Conservation (phyloP, 306 rosid genomes). For the Cicer arietinum region DNA sequence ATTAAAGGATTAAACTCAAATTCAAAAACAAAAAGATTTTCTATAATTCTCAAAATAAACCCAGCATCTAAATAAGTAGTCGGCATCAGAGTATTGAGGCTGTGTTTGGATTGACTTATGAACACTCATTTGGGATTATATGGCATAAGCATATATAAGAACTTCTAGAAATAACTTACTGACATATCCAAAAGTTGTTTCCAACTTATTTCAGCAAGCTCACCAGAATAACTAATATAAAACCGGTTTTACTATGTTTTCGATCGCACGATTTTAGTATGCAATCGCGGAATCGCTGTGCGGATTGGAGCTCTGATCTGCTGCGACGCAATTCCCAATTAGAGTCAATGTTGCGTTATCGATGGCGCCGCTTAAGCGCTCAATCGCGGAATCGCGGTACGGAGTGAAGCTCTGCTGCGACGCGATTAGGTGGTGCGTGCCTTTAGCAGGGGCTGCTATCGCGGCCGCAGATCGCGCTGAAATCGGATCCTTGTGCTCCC, state of each 20-base stretch:
- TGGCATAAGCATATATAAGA: not conserved
- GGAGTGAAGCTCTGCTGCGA: too few relatives aligned
- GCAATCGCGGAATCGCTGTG: too few relatives aligned
- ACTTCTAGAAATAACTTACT: not conserved
- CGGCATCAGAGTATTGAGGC: not conserved
- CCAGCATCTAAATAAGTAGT: conserved; percentile 9
- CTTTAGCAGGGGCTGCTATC: too few relatives aligned
- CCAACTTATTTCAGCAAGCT: not conserved
- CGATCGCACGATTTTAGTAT: too few relatives aligned
- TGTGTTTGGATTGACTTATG: conserved; percentile 7
- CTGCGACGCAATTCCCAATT: too few relatives aligned
- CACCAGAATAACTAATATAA: not conserved
- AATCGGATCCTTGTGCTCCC: too few relatives aligned
- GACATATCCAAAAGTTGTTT: not conserved
- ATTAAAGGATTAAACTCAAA: conserved; percentile 25
- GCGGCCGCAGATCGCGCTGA: too few relatives aligned
- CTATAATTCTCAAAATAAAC: conserved; percentile 2
- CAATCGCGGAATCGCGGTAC: too few relatives aligned
- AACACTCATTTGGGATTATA: not conserved
- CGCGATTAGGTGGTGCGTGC: too few relatives aligned
- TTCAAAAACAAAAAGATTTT: not conserved
- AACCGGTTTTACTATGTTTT: not conserved
- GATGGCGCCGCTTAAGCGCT: too few relatives aligned
- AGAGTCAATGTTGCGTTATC: too few relatives aligned
- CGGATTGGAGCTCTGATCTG: too few relatives aligned